These are phyloP conservation scores for Sphaerobolus stellatus DNA, from an alignment of 1,284 basidiomycete species.

Conservation along the genomic window DNA sequence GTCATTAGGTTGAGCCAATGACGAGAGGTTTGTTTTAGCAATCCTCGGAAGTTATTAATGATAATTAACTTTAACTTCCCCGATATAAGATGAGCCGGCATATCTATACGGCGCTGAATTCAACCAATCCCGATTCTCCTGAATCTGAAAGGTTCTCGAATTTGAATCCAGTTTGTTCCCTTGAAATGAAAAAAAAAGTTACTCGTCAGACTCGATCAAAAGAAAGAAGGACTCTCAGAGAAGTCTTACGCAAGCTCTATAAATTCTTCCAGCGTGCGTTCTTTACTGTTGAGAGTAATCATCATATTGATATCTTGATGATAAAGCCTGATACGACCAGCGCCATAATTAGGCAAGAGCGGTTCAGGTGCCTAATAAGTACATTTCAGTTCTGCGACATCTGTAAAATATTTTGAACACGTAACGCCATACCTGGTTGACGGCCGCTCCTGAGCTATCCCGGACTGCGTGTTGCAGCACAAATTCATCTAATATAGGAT, in stretches of 20 bases:
- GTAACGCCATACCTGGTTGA: neutral
- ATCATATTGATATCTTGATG: slow-evolving; percentile 33
- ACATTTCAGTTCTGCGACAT: neutral
- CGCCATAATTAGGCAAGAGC: slow-evolving; percentile 35
- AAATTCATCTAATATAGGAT: slow-evolving; percentile 24
- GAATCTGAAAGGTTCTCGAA: neutral
- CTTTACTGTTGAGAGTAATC: slow-evolving; percentile 29
- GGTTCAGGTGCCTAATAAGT: slow-evolving; percentile 32
- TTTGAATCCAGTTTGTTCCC: neutral
- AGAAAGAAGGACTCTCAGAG: slow-evolving; percentile 18
- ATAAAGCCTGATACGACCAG: slow-evolving; percentile 29
- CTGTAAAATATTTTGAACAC: neutral
- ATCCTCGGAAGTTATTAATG: no score
- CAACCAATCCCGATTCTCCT: neutral
- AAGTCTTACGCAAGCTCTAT: slow-evolving; percentile 29
- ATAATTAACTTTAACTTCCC: no score
- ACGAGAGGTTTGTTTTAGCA: no score
- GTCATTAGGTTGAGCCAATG: no score
- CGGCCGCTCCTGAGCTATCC: neutral
- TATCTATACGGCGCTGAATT: neutral
- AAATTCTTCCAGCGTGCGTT: slow-evolving; percentile 31
- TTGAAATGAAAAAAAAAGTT: neutral
- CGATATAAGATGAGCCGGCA: no score
- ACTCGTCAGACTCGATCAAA: neutral
- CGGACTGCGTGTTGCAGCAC: slow-evolving; percentile 17